These are phyloP conservation scores for Barnettozyma populi DNA, from an alignment of 805 yeast genomes.

Conservation along the genomic window DNA sequence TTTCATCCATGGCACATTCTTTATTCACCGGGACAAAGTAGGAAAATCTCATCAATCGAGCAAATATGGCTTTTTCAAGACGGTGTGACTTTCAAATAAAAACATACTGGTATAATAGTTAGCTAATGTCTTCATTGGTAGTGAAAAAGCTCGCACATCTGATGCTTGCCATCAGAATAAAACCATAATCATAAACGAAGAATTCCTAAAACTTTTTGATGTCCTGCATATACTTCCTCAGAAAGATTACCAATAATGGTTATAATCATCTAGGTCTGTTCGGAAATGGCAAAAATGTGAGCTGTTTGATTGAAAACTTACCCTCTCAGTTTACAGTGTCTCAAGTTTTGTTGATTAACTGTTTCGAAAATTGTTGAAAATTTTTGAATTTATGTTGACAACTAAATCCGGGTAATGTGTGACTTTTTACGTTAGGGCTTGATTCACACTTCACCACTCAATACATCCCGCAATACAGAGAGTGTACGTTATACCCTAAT, in stretches of 20 bases:
- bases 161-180: neutral
- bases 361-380: neutral
- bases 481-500: too few relatives aligned
- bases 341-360: neutral
- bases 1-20: slow-evolving; percentile 72
- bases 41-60: slow-evolving; percentile 3
- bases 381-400: slow-evolving; percentile 2
- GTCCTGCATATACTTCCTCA: slow-evolving; percentile 81
- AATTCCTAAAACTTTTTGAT: slow-evolving; percentile 55
- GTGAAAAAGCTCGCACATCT: neutral
- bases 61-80: slow-evolving; percentile 19
- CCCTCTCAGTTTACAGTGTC: slow-evolving; percentile 1
- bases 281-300: neutral
- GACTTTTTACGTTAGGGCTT: neutral
- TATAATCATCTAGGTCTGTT: slow-evolving; percentile 29
- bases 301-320: neutral
- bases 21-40: slow-evolving; percentile 40
- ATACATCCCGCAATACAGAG: neutral
- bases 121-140: neutral
- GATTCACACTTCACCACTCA: neutral
- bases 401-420: neutral
- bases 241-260: slow-evolving; percentile 34
- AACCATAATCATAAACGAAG: slow-evolving; percentile 62
- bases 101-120: slow-evolving; percentile 4
- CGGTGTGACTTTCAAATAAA: neutral